Evolutionary conservation across 192 early-diverging fungal species (phyloP).

Genomic region (Geranomyces variabilis): DNA sequence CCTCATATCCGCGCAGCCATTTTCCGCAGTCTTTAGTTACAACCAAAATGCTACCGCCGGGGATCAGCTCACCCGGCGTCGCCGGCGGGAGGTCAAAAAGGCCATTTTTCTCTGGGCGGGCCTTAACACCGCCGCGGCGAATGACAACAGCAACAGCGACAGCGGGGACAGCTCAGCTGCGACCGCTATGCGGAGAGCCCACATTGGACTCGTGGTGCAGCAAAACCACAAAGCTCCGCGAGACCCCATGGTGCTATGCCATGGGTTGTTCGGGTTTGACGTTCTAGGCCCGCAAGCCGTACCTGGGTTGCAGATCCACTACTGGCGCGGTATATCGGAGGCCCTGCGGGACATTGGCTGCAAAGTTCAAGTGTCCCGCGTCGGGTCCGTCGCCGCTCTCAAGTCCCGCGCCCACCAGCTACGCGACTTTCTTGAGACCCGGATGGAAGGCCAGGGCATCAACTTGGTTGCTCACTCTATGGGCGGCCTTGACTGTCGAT

Average conservation of each 20-base stretch:
- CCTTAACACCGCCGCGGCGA: not conserved
- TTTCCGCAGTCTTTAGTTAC: not conserved
- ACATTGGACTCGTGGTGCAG: constrained; percentile 30
- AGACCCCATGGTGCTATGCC: constrained; percentile 83
- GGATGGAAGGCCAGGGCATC: constrained; percentile 60
- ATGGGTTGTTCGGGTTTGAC: constrained; percentile 92
- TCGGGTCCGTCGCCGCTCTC: constrained; percentile 72
- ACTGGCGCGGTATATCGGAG: constrained; percentile 75
- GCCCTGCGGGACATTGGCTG: constrained; percentile 75
- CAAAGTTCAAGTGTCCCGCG: constrained; percentile 78
- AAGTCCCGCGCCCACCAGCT: constrained; percentile 75
- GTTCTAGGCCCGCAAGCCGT: constrained; percentile 61
- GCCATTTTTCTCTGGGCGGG: constrained; percentile 16
- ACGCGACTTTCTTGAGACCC: constrained; percentile 65
- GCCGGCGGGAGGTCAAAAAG: constrained; percentile 10
- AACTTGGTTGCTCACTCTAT: constrained; percentile 95
- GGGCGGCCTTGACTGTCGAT: constrained; percentile 94
- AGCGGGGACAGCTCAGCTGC: not conserved
- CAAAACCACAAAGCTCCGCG: constrained; percentile 69
- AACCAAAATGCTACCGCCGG: constrained; percentile 13
- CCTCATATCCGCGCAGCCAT: not conserved
- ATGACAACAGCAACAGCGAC: not conserved
- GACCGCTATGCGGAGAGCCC: not conserved
- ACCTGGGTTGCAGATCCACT: constrained; percentile 83
- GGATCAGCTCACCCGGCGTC: constrained; percentile 5